phyloP scores from a whole-genome alignment of 345 rosid genomes.

The Litchi chinensis region DNA sequence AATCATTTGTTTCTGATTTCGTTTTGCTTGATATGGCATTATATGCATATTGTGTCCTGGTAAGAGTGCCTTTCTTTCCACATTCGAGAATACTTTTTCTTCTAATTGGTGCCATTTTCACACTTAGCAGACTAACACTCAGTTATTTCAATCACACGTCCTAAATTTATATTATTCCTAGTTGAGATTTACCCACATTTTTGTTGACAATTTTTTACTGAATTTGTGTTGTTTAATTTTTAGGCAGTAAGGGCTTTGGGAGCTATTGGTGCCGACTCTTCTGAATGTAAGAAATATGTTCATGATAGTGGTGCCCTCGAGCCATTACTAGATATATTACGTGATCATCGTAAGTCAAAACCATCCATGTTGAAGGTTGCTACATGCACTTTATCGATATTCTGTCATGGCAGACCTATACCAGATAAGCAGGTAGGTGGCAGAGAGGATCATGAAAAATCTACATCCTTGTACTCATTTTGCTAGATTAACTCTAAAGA shows the following conservation, averaged over 20 bases:
- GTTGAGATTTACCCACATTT: not conserved
- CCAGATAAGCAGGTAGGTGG: too few relatives aligned
- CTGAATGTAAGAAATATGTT: slow-evolving; percentile 68
- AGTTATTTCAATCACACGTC: not conserved
- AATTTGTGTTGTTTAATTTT: slow-evolving; percentile 19
- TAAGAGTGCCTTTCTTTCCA: not conserved
- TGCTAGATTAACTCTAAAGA: not conserved
- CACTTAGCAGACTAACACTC: not conserved
- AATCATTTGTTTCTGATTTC: not conserved
- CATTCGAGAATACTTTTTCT: not conserved
- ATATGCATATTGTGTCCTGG: not conserved
- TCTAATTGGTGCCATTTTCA: not conserved
- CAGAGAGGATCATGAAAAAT: not conserved
- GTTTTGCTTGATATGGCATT: not conserved
- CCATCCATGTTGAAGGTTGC: slow-evolving; percentile 76
- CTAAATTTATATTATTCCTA: too few relatives aligned
- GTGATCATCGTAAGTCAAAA: slow-evolving; percentile 51
- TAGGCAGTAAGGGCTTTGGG: slow-evolving; percentile 83
- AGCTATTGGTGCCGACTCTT: slow-evolving; percentile 76
- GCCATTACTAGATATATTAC: slow-evolving; percentile 55
- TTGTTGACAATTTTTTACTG: not conserved
- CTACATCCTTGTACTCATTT: not conserved
- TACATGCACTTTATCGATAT: slow-evolving; percentile 13
- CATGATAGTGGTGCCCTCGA: slow-evolving; percentile 27
- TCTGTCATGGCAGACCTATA: not conserved